Conservation (phyloP, 768 basidiomycete species). For the Pholiota conissans region DNA sequence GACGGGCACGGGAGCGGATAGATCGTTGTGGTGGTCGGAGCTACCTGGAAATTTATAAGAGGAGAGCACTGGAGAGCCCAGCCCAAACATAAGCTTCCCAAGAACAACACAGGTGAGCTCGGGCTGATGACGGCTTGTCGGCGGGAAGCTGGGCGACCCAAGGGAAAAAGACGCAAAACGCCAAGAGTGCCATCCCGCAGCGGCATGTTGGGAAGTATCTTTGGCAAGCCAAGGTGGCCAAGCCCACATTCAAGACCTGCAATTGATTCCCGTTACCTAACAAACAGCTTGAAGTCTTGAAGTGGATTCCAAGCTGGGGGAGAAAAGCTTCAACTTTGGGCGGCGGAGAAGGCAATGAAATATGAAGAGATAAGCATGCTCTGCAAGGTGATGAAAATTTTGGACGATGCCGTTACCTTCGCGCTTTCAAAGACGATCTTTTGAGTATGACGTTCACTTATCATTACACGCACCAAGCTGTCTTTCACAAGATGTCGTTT, state of each 20-base stretch:
- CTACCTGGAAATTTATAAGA: not conserved
- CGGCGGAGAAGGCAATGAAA: not conserved
- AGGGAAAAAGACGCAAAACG: not conserved
- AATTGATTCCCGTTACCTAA: not conserved
- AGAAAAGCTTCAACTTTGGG: not conserved
- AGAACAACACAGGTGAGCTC: not conserved
- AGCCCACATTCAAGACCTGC: not conserved
- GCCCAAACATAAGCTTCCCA: conserved; percentile 3
- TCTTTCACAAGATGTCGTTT: too few species aligned
- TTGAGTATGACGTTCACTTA: not conserved
- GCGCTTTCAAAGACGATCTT: not conserved
- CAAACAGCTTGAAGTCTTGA: not conserved
- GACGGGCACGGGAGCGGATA: not conserved
- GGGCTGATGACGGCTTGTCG: not conserved
- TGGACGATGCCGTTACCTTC: too few species aligned
- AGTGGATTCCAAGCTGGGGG: not conserved
- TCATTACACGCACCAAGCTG: too few species aligned
- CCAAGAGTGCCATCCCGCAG: not conserved
- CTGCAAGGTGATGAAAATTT: too few species aligned
- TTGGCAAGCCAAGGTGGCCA: conserved; percentile 2
- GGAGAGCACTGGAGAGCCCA: not conserved
- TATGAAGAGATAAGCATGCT: not conserved
- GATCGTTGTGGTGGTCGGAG: not conserved
- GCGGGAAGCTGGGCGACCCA: not conserved
- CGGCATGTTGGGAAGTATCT: conserved; percentile 1